Conservation (phyloP, 1,139 yeast species). For the Pichia inconspicua region DNA sequence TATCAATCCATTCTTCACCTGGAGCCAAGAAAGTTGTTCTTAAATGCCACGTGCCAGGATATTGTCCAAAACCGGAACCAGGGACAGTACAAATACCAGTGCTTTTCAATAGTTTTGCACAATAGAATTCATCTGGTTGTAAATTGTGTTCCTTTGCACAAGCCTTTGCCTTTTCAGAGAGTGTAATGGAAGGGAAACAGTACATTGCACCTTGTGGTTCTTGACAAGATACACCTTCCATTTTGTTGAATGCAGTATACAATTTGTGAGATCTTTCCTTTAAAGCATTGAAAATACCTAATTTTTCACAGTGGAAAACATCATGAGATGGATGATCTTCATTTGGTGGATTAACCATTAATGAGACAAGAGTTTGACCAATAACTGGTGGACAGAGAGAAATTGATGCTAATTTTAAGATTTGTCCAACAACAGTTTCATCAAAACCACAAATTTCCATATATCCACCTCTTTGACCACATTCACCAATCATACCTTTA, state of each 20-base stretch:
- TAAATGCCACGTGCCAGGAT: constrained; percentile 77
- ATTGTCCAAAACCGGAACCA: constrained; percentile 95
- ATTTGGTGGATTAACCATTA: constrained; percentile 88
- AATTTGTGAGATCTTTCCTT: constrained; percentile 54
- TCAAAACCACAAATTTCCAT: constrained; percentile 86
- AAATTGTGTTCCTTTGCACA: constrained; percentile 49
- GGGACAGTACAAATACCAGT: constrained; percentile 99
- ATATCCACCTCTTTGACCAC: constrained; percentile 99
- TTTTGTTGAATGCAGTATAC: constrained; percentile 58
- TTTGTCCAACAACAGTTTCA: constrained; percentile 56
- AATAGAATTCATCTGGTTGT: constrained; percentile 80
- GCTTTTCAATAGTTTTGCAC: constrained; percentile 66
- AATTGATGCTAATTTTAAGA: constrained; percentile 81
- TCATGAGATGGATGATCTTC: constrained; percentile 71
- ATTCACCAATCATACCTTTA: constrained; percentile 94
- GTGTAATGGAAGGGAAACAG: constrained; percentile 70
- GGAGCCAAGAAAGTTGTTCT: constrained; percentile 97
- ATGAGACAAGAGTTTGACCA: constrained; percentile 87
- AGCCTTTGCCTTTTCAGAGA: constrained; percentile 54
- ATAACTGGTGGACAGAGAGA: constrained; percentile 89
- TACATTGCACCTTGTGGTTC: constrained; percentile 97
- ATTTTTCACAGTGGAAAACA: constrained; percentile 54
- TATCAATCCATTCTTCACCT: constrained; percentile 77
- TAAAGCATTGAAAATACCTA: constrained; percentile 53
- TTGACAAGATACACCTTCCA: constrained; percentile 81